These are phyloP conservation scores for Pichia sp. DNA, from an alignment of 1,139 yeast species.

Conservation along the genomic window DNA sequence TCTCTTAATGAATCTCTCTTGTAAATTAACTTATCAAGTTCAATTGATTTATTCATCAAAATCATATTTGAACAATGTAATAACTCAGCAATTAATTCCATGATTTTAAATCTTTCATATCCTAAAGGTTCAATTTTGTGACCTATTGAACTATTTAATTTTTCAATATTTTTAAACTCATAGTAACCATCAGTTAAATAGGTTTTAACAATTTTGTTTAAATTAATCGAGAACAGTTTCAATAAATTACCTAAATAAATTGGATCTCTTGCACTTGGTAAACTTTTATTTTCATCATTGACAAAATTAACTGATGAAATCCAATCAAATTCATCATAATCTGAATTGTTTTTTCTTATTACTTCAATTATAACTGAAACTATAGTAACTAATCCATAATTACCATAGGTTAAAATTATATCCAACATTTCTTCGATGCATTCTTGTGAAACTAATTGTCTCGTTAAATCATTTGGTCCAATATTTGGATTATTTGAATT, in stretches of 20 bases:
- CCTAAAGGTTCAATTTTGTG: conserved; percentile 75
- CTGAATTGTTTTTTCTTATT: conserved; percentile 91
- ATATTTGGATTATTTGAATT: conserved; percentile 66
- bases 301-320: conserved; percentile 22
- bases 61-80: conserved; percentile 97
- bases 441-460: conserved; percentile 74
- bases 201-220: conserved; percentile 25
- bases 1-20: conserved; percentile 28
- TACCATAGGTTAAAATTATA: conserved; percentile 80
- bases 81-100: conserved; percentile 90
- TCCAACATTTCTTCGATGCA: conserved; percentile 60
- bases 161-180: conserved; percentile 13
- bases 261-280: conserved; percentile 94
- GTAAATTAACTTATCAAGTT: conserved; percentile 25
- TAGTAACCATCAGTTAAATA: conserved; percentile 28
- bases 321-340: conserved; percentile 57
- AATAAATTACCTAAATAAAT: conserved; percentile 85
- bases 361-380: conserved; percentile 94
- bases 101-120: conserved; percentile 87
- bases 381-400: conserved; percentile 79
- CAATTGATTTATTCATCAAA: conserved; percentile 48
- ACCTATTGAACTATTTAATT: conserved; percentile 34
- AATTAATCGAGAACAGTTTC: conserved; percentile 46
- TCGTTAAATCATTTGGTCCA: conserved; percentile 92
- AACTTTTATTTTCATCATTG: conserved; percentile 26